Evolutionary conservation across 2,329 filamentous ascomycete genomes (phyloP), one percentile per base, ranked within the genome.

Genomic region (Xylariaceae sp.): DNA sequence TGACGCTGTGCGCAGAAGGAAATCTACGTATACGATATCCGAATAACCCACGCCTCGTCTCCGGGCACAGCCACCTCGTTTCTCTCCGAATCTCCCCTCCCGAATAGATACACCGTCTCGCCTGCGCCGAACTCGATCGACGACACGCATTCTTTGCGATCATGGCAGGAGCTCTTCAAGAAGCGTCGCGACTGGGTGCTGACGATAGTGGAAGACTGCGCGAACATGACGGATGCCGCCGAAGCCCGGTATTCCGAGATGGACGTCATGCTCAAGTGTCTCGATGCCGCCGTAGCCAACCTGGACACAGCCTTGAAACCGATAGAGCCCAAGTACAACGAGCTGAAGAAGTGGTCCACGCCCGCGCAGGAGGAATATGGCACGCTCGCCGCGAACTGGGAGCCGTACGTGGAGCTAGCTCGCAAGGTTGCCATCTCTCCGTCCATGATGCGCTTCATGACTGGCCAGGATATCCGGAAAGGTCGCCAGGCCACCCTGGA

Each of bases 21-120:
- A 57, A 79, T 98, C 37, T 96, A 84, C 56, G 77, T 96, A 33
- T 98, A 94, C 61, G 88, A 95, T 59, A 83, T 88, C 42, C 78
- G 80, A 46, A 77, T 82, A 49, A 77, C 82, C 44, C 71, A 80
- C 44, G 59, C 75, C 32, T 62, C 70, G 31, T 65, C 72, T 32
- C 50, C 69, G 6, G 61, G 59, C 23, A 56, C 60, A 29, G 52
- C 64, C 5, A 58, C 65, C 13, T 60, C 60, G 13, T 56, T 67
- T 34, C 55, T 68, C 40, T 60, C 63, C 49, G 69, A 77, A 36
- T 49, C 67, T 40, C 65, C 72, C 29, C 51, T 66, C 21, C 75
- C 71, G 22, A 67, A 65, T 38, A 70, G 63, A 45, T 82, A 60
- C 67, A 65, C 68, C 34, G 60, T 74, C 27, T 75, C 80, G 42